Percentiles rank a stretch among this genome's conserved stretches.
These are phyloP conservation scores for Macrophomina phaseolina DNA, from an alignment of 2,329 filamentous ascomycete species.

Conservation along the genomic window DNA sequence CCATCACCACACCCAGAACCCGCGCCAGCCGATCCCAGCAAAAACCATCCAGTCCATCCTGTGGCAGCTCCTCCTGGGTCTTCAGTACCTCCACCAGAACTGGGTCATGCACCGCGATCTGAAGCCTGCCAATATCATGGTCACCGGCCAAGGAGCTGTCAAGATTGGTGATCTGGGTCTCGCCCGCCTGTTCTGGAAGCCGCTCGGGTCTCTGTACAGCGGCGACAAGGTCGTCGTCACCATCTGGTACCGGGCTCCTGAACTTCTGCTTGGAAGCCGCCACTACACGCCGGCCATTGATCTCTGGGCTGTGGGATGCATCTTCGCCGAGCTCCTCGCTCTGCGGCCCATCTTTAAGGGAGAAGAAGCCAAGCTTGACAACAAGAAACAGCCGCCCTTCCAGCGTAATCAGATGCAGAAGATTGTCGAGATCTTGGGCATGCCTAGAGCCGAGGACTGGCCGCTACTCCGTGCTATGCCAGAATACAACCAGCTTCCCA, in stretches of 20 bases:
- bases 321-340: conserved; percentile 92
- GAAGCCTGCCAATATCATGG: conserved; percentile 99
- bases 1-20: conserved; percentile 92
- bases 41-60: conserved; percentile 91
- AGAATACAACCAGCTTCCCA: conserved; percentile 76
- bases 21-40: conserved; percentile 85
- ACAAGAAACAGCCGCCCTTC: conserved; percentile 95
- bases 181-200: conserved; percentile 91
- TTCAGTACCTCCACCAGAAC: conserved; percentile 92
- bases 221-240: conserved; percentile 99
- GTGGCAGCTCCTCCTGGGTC: conserved; percentile 92
- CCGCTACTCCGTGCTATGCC: conserved; percentile 83
- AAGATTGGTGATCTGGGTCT: conserved; percentile 95
- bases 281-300: conserved; percentile 98
- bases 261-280: conserved; percentile 87
- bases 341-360: conserved; percentile 96
- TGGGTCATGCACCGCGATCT: conserved; percentile 98
- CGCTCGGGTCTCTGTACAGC: conserved; percentile 85
- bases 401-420: conserved; percentile 99
- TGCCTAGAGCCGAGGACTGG: conserved; percentile 89
- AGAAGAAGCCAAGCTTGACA: conserved; percentile 98
- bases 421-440: conserved; percentile 93
- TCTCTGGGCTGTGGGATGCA: conserved; percentile 97
- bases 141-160: conserved; percentile 86
- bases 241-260: conserved; percentile 97